phyloP scores from a whole-genome alignment of 1,284 basidiomycete genomes.

The Moesziomyces globuligerus region DNA sequence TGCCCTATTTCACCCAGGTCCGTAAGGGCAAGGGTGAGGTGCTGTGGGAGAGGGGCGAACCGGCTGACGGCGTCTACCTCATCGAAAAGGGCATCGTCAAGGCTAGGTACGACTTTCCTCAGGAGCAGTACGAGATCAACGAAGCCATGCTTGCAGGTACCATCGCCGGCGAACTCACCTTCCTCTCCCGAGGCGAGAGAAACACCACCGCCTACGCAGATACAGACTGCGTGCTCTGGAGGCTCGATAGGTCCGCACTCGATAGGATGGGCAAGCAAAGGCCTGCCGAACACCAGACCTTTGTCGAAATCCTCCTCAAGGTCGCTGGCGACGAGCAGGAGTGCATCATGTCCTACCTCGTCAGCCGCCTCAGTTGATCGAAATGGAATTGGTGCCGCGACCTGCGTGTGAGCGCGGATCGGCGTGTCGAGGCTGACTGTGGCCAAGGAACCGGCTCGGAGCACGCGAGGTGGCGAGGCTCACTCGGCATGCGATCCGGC shows the following conservation, averaged over 20 bases:
- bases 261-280: constrained; percentile 35
- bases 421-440: not conserved
- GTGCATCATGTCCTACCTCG: constrained; percentile 64
- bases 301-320: constrained; percentile 57
- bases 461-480: no score
- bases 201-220: constrained; percentile 64
- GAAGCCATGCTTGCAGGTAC: constrained; percentile 67
- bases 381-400: no score
- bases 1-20: constrained; percentile 78
- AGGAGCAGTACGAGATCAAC: constrained; percentile 65
- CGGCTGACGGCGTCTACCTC: constrained; percentile 72
- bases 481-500: no score
- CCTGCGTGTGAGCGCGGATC: no score
- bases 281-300: constrained; percentile 32
- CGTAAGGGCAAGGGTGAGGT: constrained; percentile 74
- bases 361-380: constrained; percentile 58
- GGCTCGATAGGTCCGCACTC: constrained; percentile 43
- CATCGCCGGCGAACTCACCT: constrained; percentile 64
- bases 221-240: constrained; percentile 60
- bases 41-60: constrained; percentile 79
- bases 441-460: no score
- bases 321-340: constrained; percentile 65
- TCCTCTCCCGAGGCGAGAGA: constrained; percentile 53
- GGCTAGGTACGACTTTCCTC: constrained; percentile 62
- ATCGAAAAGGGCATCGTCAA: constrained; percentile 65